A percentile compares a stretch with the other conserved stretches of the same genome.
phyloP scores from a whole-genome alignment of 257 asterid species.

The Ajuga chamaepitys region DNA sequence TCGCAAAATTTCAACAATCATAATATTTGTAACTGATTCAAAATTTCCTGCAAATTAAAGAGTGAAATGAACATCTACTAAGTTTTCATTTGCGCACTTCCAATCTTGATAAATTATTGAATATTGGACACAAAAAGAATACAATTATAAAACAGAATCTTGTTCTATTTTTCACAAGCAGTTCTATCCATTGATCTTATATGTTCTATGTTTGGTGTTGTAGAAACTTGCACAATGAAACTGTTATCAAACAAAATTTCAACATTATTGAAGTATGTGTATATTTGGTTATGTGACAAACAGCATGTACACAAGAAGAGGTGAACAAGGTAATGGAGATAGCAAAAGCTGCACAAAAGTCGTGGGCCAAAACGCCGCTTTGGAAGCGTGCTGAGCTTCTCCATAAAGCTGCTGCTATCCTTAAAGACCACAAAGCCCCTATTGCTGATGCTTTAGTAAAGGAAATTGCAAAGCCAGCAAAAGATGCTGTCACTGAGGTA shows the following conservation, averaged over 20 bases:
- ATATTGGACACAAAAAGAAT: background rate
- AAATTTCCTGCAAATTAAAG: background rate
- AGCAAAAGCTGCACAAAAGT: conserved; percentile 66
- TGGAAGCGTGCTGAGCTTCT: conserved; percentile 99
- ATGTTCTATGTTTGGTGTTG: too few species aligned
- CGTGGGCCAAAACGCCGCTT: conserved; percentile 88
- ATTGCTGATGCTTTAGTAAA: conserved; percentile 89
- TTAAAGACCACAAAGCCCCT: conserved; percentile 84
- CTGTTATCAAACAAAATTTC: too few species aligned
- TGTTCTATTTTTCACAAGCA: too few species aligned
- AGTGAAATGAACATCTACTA: background rate
- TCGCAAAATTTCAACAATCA: too few species aligned
- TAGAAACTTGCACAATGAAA: too few species aligned
- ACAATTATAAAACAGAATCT: too few species aligned
- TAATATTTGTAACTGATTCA: background rate
- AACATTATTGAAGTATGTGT: too few species aligned
- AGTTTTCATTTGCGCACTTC: background rate
- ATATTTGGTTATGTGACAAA: background rate
- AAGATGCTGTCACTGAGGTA: conserved; percentile 96
- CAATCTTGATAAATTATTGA: background rate
- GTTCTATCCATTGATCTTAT: too few species aligned
- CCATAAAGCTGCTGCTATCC: conserved; percentile 92
- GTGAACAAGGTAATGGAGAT: conserved; percentile 84
- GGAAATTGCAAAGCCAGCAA: conserved; percentile 95
- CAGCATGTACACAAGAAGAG: conserved; percentile 96